Base-by-base conservation (phyloP, 1,139 yeast species). In the Blastobotrys arbuscula region DNA sequence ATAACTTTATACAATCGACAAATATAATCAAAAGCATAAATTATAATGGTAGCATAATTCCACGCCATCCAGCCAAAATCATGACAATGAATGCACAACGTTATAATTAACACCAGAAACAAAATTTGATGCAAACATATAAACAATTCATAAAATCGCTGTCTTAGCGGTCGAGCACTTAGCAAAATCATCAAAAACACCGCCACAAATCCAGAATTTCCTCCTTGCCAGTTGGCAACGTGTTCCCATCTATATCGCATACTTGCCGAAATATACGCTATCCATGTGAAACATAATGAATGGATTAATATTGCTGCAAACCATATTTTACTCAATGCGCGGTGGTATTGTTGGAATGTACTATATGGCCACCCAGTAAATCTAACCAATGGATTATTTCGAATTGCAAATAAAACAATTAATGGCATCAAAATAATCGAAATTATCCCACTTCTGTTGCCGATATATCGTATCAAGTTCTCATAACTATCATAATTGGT, bases 281-380 rank as follows among this genome's bases (percentile, higher is more conserved):
- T 50, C 60, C 63, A 58, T 13, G 67, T 63, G 44, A 65, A 60
- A 30, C 64, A 58, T 3, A 61, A 56, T 0, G 66, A 60, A 45
- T 69, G 73, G 21, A 67, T 57, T 1, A 68, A 36, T 12, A 12
- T 28, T 9, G 13, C 10, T 12, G 13, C 12, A 28, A 28, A 5
- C 10, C 3, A 12, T 12, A 3, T 9, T 28, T 28, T 28, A 0
- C 76, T 73, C 55, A 82, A 85, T 85, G 86, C 81, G 47, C 82
- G 69, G 59, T 84, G 90, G 56, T 75, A 77, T 15, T 79, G 67
- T 49, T 81, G 80, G 56, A 79, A 81, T 0, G 84, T 77, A 33
- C 82, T 71, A 59, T 78, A 81, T 23, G 82, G 76, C 79, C 85
- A 76, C 19, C 85, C 79, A 0, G 88, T 81, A 3, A 79, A 45